phyloP scores from a whole-genome alignment of 768 basidiomycete species.

The Tylopilus subfusipes region DNA sequence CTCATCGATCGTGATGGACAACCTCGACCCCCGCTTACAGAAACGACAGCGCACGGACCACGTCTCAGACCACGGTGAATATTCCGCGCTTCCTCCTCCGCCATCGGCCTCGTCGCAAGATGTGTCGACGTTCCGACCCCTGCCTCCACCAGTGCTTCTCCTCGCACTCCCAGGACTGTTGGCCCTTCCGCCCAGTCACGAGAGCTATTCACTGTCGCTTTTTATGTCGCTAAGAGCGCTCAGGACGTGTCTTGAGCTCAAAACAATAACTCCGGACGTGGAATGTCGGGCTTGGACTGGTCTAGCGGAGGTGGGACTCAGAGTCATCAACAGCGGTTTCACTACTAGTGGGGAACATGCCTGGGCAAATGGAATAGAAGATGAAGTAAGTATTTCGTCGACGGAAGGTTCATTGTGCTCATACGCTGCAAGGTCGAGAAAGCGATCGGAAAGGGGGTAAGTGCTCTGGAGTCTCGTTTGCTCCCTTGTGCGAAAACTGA shows the following conservation, averaged over 20 bases:
- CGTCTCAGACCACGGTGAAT: not conserved
- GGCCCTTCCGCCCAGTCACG: slow-evolving; percentile 62
- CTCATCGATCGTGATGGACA: slow-evolving; percentile 21
- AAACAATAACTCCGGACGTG: slow-evolving; percentile 49
- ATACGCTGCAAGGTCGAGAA: slow-evolving; percentile 46
- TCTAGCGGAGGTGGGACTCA: slow-evolving; percentile 66
- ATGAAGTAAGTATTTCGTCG: slow-evolving; percentile 41
- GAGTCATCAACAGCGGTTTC: slow-evolving; percentile 47
- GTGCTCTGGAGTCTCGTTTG: slow-evolving; percentile 29
- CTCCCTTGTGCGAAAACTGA: not conserved
- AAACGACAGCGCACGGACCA: slow-evolving; percentile 32
- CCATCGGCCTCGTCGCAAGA: not conserved
- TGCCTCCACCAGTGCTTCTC: slow-evolving; percentile 48
- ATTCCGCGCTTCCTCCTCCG: not conserved
- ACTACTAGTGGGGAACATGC: slow-evolving; percentile 33
- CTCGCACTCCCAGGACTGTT: slow-evolving; percentile 60
- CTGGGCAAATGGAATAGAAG: slow-evolving; percentile 50
- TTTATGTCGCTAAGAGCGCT: slow-evolving; percentile 54
- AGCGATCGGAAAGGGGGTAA: slow-evolving; percentile 66
- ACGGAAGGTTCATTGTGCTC: not conserved
- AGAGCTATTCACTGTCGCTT: slow-evolving; percentile 50
- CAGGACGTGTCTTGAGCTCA: slow-evolving; percentile 48
- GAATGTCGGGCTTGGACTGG: slow-evolving; percentile 73
- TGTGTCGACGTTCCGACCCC: slow-evolving; percentile 23
- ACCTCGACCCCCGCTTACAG: slow-evolving; percentile 32